Evolutionary conservation across 1,284 basidiomycete species (phyloP).

Genomic region (Cronartium quercuum): DNA sequence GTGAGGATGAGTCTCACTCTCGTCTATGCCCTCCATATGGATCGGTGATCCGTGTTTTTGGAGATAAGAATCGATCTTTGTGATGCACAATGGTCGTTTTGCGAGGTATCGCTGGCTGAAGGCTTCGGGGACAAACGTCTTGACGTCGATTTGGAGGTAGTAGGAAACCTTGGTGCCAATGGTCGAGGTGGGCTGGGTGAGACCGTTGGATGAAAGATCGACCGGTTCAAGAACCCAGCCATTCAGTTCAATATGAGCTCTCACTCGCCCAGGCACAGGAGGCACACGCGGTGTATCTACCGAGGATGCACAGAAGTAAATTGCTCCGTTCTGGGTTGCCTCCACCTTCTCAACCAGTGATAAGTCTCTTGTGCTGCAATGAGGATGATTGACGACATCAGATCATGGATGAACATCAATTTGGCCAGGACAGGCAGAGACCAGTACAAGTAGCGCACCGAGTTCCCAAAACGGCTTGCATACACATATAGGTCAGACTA

Average conservation of each 20-base stretch:
- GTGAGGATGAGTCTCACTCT: conserved; percentile 33
- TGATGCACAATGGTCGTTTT: conserved; percentile 44
- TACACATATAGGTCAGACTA: conserved; percentile 46
- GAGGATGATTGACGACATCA: background rate
- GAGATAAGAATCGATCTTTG: conserved; percentile 45
- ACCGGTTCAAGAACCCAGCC: conserved; percentile 45
- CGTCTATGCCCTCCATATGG: conserved; percentile 41
- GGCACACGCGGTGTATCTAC: conserved; percentile 44
- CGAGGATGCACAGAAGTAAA: conserved; percentile 46
- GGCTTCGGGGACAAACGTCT: conserved; percentile 44
- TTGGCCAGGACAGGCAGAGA: background rate
- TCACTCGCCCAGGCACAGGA: conserved; percentile 43
- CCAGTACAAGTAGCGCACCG: conserved; percentile 21
- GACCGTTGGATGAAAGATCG: background rate
- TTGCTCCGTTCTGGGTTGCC: conserved; percentile 42
- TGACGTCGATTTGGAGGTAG: conserved; percentile 45
- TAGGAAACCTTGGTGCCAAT: conserved; percentile 36
- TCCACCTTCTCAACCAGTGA: conserved; percentile 46
- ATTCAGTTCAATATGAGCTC: conserved; percentile 45
- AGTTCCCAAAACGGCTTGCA: conserved; percentile 44
- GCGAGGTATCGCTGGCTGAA: conserved; percentile 44
- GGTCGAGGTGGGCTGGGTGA: conserved; percentile 1
- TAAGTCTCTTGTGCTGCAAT: conserved; percentile 43
- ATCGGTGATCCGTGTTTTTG: conserved; percentile 42
- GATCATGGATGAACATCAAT: background rate